Percentiles rank a stretch among this genome's conserved stretches.
Conservation (phyloP, 2,329 filamentous ascomycete species). For the Ascochyta fabae region DNA sequence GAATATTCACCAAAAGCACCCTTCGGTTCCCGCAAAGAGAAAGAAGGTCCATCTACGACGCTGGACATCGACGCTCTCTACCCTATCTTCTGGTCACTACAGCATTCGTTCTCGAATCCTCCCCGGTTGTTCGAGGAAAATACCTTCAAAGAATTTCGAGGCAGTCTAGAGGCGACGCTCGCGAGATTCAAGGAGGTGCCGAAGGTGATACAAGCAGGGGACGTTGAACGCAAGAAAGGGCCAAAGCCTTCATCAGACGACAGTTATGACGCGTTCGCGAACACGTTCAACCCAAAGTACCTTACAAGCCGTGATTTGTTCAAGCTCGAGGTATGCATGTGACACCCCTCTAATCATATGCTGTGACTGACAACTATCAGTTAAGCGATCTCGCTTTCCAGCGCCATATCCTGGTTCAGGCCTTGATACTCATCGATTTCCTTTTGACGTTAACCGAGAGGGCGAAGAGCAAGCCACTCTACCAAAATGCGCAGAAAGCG, state of each 20-base stretch:
- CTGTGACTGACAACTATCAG: conserved; percentile 54
- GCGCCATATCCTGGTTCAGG: conserved; percentile 92
- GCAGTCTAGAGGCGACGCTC: conserved; percentile 67
- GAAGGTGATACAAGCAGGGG: conserved; percentile 70
- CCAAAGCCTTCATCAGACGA: conserved; percentile 68
- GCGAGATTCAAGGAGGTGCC: conserved; percentile 76
- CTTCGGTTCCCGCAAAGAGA: conserved; percentile 35
- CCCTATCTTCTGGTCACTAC: conserved; percentile 90
- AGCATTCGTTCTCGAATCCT: conserved; percentile 90
- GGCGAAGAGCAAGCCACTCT: conserved; percentile 78
- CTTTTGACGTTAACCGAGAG: conserved; percentile 85
- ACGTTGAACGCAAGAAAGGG: conserved; percentile 67
- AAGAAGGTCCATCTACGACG: conserved; percentile 55
- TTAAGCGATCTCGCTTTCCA: conserved; percentile 94
- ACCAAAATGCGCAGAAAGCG: conserved; percentile 79
- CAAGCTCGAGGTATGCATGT: conserved; percentile 76
- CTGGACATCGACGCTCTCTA: conserved; percentile 78
- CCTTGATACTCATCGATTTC: conserved; percentile 93
- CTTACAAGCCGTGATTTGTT: conserved; percentile 97
- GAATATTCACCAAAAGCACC: conserved; percentile 47
- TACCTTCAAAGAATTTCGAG: conserved; percentile 71
- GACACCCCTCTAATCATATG: conserved; percentile 23
- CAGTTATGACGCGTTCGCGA: conserved; percentile 68
- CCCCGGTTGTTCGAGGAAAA: conserved; percentile 76
- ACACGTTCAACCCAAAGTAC: conserved; percentile 95